Base-by-base conservation (phyloP, 1,284 basidiomycete species). In the Ustanciosporium gigantosporum region DNA sequence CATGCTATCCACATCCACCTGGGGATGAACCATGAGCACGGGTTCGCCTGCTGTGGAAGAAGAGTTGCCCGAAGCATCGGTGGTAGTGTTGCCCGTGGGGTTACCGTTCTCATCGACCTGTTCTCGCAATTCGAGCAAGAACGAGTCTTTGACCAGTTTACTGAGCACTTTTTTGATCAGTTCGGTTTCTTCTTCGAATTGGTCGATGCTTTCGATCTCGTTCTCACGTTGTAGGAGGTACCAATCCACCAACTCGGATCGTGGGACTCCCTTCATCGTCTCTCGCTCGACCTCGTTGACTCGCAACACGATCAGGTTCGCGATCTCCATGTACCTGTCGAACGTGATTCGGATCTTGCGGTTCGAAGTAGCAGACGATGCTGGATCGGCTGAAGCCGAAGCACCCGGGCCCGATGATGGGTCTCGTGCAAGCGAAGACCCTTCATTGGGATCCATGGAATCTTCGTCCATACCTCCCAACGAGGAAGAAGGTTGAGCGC, bases 261-360 rank as follows among this genome's bases (percentile, higher is more conserved):
- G 89, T 4, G 48, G 23, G 20, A 95, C 80, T 9, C 93, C 93
- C 36, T 81, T 83, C 20, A 87, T 87, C 1, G 85, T 87, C 64
- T 86, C 84, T 8, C 84, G 82, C 81, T 99, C 95, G 6, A 87
- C 80, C 36, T 87, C 85, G 24, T 86, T 83, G 15, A 99, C 82
- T 69, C 92, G 87, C 42, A 94, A 77, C 11, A 99, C 86, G 64
- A 94, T 84, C 53, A 96, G 82, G 68, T 87, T 90, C 80, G 92
- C 91, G 64, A 98, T 84, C 51, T 87, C 85, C 82, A 91, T 87
- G 80, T 93, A 98, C 73, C 89, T 87, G 82, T 97, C 93, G 80
- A 96, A 89, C 11, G 91, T 90, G 80, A 99, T 96, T 46, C 89
- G 83, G 84, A 93, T 89, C 87, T 76, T 85, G 19, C 56, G 50